A percentile compares a stretch with the other conserved stretches of the same genome.
Conservation (phyloP, 768 basidiomycete genomes). For the Calocybe indica region DNA sequence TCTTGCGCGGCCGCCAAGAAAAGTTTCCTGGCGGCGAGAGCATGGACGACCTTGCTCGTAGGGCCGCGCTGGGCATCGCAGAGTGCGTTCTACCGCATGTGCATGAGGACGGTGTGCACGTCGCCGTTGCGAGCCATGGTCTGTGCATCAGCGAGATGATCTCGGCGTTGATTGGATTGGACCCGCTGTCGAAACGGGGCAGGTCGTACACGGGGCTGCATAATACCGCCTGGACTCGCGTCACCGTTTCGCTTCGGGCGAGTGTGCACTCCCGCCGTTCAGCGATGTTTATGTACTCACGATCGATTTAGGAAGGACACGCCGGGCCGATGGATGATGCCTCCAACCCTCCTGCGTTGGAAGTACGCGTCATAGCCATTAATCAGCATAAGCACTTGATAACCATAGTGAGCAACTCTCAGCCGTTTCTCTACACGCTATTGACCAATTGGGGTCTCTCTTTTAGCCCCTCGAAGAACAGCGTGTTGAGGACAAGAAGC, state of each 20-base stretch:
- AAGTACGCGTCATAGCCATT: constrained; percentile 29
- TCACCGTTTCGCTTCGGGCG: constrained; percentile 41
- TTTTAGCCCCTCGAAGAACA: too few relatives aligned
- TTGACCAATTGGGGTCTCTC: too few relatives aligned
- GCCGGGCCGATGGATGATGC: constrained; percentile 20
- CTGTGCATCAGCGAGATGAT: constrained; percentile 62
- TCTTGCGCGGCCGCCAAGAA: constrained; percentile 36
- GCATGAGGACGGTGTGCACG: constrained; percentile 38
- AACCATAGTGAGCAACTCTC: constrained; percentile 15
- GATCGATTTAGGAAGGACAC: constrained; percentile 16
- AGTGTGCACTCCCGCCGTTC: not conserved
- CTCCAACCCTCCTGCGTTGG: constrained; percentile 20
- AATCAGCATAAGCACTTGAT: constrained; percentile 30
- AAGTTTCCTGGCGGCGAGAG: constrained; percentile 68
- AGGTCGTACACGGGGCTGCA: constrained; percentile 39
- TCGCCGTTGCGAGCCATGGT: constrained; percentile 73
- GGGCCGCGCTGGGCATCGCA: constrained; percentile 46
- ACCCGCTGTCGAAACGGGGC: constrained; percentile 37
- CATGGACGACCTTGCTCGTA: constrained; percentile 49
- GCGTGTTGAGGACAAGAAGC: too few relatives aligned
- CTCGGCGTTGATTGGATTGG: constrained; percentile 43
- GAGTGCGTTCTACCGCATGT: constrained; percentile 58
- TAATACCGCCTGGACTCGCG: constrained; percentile 75
- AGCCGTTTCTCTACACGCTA: too few relatives aligned
- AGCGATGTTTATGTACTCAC: not conserved